Evolutionary conservation across 1,284 basidiomycete species (phyloP).

Genomic region (Marasmius oreades): DNA sequence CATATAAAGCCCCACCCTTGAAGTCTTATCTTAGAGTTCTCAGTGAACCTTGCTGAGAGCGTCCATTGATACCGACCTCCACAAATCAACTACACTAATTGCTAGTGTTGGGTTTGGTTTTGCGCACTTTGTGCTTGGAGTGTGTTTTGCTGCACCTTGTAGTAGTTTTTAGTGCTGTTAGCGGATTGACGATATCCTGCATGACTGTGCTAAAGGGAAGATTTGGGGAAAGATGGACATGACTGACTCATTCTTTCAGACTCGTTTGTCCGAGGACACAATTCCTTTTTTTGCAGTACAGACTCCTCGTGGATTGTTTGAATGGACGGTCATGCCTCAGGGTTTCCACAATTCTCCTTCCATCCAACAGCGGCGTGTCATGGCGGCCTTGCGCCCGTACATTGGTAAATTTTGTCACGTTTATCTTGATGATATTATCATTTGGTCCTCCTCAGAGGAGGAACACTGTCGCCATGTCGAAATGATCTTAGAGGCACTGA

Average conservation of each 20-base stretch:
- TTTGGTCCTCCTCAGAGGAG: constrained; percentile 29
- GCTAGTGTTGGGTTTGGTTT: too few relatives aligned
- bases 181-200: constrained; percentile 28
- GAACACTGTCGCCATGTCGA: constrained; percentile 28
- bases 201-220: constrained; percentile 24
- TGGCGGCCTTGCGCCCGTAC: constrained; percentile 21
- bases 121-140: too few relatives aligned
- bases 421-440: constrained; percentile 31
- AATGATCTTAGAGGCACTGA: constrained; percentile 18
- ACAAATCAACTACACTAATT: too few relatives aligned
- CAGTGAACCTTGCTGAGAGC: too few relatives aligned
- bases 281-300: constrained; percentile 26
- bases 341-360: constrained; percentile 29
- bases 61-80: too few relatives aligned
- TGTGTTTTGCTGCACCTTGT: too few relatives aligned
- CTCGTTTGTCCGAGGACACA: constrained; percentile 26
- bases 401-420: constrained; percentile 18
- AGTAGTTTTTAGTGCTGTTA: too few relatives aligned
- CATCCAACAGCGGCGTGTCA: constrained; percentile 28
- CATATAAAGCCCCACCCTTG: too few relatives aligned
- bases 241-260: constrained; percentile 37
- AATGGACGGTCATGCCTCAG: constrained; percentile 34
- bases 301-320: constrained; percentile 30
- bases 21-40: too few relatives aligned
- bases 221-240: constrained; percentile 33